Base-by-base conservation (phyloP, 2,329 filamentous ascomycete species). In the Drechmeria coniospora region DNA sequence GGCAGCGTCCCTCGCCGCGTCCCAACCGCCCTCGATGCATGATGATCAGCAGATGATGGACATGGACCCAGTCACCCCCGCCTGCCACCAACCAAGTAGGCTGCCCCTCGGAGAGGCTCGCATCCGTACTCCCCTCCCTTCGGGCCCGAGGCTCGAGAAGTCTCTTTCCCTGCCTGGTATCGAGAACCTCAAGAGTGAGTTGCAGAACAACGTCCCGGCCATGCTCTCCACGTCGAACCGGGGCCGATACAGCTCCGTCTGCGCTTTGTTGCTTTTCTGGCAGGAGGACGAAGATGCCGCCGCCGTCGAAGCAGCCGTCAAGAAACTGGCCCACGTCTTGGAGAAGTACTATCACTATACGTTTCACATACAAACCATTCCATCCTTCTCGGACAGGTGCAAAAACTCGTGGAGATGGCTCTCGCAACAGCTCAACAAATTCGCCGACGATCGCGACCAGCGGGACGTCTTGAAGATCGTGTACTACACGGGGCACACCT, bases 381-480 rank as follows among this genome's bases (percentile, higher is more conserved):
- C 67, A 3, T 51, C 59, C 4, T 53, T 53, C 3, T 54, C 54
- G 2, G 63, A 64, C 26, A 54, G 49, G 31, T 57, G 54, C 37
- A 56, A 56, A 37, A 65, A 54, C 43, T 56, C 65, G 4, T 65
- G 57, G 53, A 55, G 64, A 32, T 70, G 65, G 65, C 52, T 72
- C 24, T 59, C 60, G 4, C 51, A 59, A 11, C 57, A 56, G 25
- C 56, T 71, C 15, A 61, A 57, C 32, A 55, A 62, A 22, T 72
- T 71, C 43, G 55, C 64, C 25, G 63, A 65, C 30, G 57, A 62
- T 15, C 54, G 56, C 21, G 65, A 72, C 35, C 57, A 62, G 28
- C 60, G 67, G 22, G 66, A 72, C 37, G 59, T 65, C 13, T 44
- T 73, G 31, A 72, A 72, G 40, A 61, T 73, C 30, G 57, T 73